Conservation (phyloP, 441 rosid species). For the Pelargonium citronellum region DNA sequence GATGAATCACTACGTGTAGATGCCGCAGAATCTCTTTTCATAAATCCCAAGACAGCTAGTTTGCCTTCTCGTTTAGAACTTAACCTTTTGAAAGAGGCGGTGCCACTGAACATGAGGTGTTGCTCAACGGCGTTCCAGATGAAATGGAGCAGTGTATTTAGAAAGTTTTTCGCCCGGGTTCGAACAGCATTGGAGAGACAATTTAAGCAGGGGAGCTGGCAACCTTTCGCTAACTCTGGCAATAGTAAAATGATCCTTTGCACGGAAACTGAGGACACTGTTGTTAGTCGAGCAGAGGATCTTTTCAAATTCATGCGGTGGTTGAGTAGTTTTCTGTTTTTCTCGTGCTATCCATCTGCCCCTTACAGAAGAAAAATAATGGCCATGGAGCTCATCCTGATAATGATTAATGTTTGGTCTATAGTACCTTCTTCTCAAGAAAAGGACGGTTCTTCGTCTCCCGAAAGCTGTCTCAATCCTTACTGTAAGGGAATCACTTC, state of each 20-base stretch:
- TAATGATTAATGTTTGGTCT: constrained; percentile 84
- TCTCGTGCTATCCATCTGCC: constrained; percentile 96
- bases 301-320: constrained; percentile 86
- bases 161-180: constrained; percentile 85
- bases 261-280: constrained; percentile 33
- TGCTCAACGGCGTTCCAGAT: constrained; percentile 93
- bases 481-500: constrained; percentile 61
- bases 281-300: constrained; percentile 51
- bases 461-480: constrained; percentile 53
- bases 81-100: constrained; percentile 63
- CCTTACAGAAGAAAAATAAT: constrained; percentile 93
- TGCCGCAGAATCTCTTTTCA: constrained; percentile 87
- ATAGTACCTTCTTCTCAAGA: constrained; percentile 50
- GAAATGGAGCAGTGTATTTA: constrained; percentile 93
- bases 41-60: constrained; percentile 81
- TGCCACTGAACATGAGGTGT: constrained; percentile 95
- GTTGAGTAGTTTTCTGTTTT: constrained; percentile 76
- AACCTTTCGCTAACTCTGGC: constrained; percentile 35
- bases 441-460: constrained; percentile 25
- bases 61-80: constrained; percentile 87
- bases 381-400: constrained; percentile 85
- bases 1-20: constrained; percentile 92
- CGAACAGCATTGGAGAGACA: constrained; percentile 91
- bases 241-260: constrained; percentile 24
- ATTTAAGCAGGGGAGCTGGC: constrained; percentile 65